These are phyloP conservation scores for Kurtzmaniella natalensis DNA, from an alignment of 1,139 yeast species.

Conservation along the genomic window DNA sequence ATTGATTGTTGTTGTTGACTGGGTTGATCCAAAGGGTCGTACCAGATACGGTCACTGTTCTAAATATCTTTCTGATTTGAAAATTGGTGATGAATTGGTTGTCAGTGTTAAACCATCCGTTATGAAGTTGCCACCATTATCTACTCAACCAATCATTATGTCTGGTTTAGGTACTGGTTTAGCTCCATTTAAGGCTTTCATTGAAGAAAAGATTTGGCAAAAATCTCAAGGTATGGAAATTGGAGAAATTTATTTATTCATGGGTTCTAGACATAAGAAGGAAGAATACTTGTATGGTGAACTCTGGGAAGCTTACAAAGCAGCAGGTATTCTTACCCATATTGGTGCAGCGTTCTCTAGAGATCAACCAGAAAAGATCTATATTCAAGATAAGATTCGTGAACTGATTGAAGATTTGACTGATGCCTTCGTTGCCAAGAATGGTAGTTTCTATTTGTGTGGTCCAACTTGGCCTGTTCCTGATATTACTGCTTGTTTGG, in stretches of 20 bases:
- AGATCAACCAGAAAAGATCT: conserved; percentile 93
- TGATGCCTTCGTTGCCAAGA: conserved; percentile 70
- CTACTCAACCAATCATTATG: conserved; percentile 91
- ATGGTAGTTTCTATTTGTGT: conserved; percentile 92
- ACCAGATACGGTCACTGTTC: conserved; percentile 93
- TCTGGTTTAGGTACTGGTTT: conserved; percentile 97
- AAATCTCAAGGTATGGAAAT: conserved; percentile 81
- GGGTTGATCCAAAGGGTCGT: conserved; percentile 87
- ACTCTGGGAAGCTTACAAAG: conserved; percentile 93
- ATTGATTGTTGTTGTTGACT: conserved; percentile 92
- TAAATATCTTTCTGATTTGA: conserved; percentile 75
- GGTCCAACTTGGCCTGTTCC: conserved; percentile 99
- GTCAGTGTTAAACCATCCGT: conserved; percentile 96
- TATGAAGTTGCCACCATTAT: conserved; percentile 87
- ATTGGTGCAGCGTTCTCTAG: conserved; percentile 98
- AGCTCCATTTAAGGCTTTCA: conserved; percentile 97
- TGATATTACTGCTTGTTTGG: conserved; percentile 86
- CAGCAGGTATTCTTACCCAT: conserved; percentile 88
- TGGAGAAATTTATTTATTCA: conserved; percentile 82
- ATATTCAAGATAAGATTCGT: conserved; percentile 90
- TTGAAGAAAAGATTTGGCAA: conserved; percentile 95
- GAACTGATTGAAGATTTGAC: conserved; percentile 70
- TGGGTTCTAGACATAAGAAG: conserved; percentile 94
- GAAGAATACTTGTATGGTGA: conserved; percentile 97
- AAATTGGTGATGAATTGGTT: conserved; percentile 79